Base-by-base conservation (phyloP, 2,329 filamentous ascomycete genomes). In the Claviceps spartinae region DNA sequence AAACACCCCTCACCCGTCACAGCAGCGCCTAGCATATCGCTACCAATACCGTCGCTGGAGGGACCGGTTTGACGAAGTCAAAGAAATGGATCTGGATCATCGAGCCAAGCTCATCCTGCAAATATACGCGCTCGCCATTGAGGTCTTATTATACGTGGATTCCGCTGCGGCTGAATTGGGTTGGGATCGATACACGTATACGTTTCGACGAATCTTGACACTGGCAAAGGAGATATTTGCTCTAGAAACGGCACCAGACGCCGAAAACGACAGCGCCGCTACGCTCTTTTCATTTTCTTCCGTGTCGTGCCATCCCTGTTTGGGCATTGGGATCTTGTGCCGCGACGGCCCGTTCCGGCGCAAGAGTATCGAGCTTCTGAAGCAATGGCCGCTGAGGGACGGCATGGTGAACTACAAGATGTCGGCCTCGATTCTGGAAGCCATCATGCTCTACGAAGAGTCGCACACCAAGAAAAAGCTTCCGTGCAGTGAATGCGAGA, bases 1-100 rank as follows among this genome's bases (percentile, higher is more conserved):
- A 16, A 40, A 43, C 16, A 5, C 7, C 7, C 4, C 30, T 42
- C n/a, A 24, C 22, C n/a, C 38, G 30, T 34, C 42, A 30, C 47
- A 48, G 9, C 16, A 24, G 43, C 49, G 40, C 1, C 30, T 30
- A 30, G 42, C 45, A 8, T 50, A 47, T 30, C 47, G 52, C n/a
- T 51, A 49, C 34, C 43, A 48, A n/a, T 51, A 46, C 38, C 36
- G 52, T 20, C 37, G 43, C 18, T 55, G 54, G 54, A 50, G 51
- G 22, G n/a, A 26, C 9, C 45, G 50, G 24, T 52, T 55, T 24
- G 13, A 45, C 18, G 20, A 49, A 37, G 54, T 52, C 6, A 36
- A 52, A 13, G 41, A 52, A 22, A 3, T 49, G 13, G 47, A 45
- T 22, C 22, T 22, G 22, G 22, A 50, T n/a, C 16, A 49, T 22